Evolutionary conservation across 2,329 filamentous ascomycete genomes (phyloP).

Genomic region (Ceratocystis harringtonii): DNA sequence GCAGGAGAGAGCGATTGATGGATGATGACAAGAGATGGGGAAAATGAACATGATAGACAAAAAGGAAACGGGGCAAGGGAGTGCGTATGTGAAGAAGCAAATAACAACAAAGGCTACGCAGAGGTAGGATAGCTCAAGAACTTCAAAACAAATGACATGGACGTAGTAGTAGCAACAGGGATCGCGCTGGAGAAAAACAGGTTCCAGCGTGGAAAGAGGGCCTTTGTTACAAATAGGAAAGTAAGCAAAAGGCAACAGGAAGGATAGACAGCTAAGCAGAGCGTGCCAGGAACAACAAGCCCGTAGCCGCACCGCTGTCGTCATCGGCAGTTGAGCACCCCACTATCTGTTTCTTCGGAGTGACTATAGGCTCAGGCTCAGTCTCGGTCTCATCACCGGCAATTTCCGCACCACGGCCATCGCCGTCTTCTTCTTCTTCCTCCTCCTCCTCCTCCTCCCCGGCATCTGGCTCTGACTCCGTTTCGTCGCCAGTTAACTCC

Average conservation of each 20-base stretch:
- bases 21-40: background rate
- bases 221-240: background rate
- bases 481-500: constrained; percentile 13
- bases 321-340: constrained; percentile 23
- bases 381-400: background rate
- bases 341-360: constrained; percentile 6
- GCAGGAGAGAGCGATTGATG: background rate
- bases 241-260: background rate
- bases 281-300: constrained; percentile 24
- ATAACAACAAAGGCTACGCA: too few species aligned
- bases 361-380: background rate
- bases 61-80: background rate
- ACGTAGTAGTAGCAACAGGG: background rate
- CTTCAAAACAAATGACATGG: background rate
- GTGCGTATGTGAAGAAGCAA: background rate
- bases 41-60: background rate
- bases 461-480: constrained; percentile 23
- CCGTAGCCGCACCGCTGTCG: constrained; percentile 26
- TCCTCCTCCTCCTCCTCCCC: background rate
- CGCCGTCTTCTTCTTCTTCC: background rate
- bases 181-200: background rate
- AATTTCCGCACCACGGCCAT: background rate
- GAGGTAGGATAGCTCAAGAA: background rate
- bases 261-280: background rate
- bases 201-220: background rate